phyloP scores from a whole-genome alignment of 495 filamentous ascomycete species.

The Extremus antarcticus region DNA sequence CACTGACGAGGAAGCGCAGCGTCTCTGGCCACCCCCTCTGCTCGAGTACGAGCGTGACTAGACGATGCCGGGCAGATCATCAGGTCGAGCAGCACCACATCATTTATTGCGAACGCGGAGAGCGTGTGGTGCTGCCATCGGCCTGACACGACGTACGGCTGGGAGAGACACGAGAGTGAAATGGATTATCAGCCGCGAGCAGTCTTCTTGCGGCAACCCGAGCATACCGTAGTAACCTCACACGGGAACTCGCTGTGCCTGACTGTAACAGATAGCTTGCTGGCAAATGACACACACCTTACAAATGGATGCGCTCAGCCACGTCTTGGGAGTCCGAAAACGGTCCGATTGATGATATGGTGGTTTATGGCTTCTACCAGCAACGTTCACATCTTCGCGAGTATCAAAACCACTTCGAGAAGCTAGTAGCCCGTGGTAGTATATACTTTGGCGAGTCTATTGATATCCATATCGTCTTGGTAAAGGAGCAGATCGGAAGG shows the following conservation, averaged over 20 bases:
- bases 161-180: not conserved
- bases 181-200: not conserved
- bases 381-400: not conserved
- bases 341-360: not conserved
- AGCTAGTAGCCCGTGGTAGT: too few species aligned
- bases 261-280: not conserved
- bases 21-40: not conserved
- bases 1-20: not conserved
- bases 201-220: not conserved
- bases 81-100: not conserved
- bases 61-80: not conserved
- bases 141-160: too few species aligned
- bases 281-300: not conserved
- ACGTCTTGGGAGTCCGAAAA: not conserved
- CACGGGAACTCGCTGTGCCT: not conserved
- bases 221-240: not conserved
- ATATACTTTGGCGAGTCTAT: too few species aligned
- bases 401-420: not conserved
- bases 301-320: not conserved
- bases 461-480: conserved; percentile 8
- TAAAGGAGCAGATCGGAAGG: not conserved
- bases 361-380: not conserved
- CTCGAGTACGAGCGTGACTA: not conserved
- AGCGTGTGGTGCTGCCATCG: not conserved
- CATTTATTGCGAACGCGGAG: not conserved